phyloP scores from a whole-genome alignment of 441 rosid genomes.

The Eugenia klotzschiana region DNA sequence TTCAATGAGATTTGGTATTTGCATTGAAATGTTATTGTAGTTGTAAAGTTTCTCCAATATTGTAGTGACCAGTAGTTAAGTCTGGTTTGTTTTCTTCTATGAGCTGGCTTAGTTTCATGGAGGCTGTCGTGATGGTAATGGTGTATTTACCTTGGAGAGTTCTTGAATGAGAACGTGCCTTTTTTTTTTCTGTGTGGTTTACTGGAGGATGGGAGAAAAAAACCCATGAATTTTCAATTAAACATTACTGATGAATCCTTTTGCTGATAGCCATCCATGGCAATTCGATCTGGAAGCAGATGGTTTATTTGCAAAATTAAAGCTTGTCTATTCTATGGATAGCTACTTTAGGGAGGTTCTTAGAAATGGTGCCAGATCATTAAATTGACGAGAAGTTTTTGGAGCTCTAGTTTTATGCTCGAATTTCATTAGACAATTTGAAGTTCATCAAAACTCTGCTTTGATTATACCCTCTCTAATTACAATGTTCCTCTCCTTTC shows the following conservation, averaged over 20 bases:
- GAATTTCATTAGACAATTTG: background rate
- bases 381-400: background rate
- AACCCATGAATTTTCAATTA: background rate
- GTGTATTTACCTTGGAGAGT: background rate
- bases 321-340: background rate
- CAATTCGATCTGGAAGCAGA: background rate
- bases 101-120: background rate
- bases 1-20: background rate
- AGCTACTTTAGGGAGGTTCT: background rate
- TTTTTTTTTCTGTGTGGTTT: background rate
- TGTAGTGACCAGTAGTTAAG: background rate
- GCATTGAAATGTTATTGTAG: background rate
- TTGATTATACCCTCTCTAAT: background rate
- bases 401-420: background rate
- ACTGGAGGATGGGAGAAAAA: background rate
- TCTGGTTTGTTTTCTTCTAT: background rate
- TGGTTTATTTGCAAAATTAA: background rate
- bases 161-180: background rate
- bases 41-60: background rate
- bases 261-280: background rate
- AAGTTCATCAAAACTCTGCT: background rate
- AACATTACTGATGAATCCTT: background rate
- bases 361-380: background rate
- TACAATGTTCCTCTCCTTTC: background rate
- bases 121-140: background rate